These are phyloP conservation scores for Brassica rapa DNA, from an alignment of 345 rosid genomes.

Conservation along the genomic window DNA sequence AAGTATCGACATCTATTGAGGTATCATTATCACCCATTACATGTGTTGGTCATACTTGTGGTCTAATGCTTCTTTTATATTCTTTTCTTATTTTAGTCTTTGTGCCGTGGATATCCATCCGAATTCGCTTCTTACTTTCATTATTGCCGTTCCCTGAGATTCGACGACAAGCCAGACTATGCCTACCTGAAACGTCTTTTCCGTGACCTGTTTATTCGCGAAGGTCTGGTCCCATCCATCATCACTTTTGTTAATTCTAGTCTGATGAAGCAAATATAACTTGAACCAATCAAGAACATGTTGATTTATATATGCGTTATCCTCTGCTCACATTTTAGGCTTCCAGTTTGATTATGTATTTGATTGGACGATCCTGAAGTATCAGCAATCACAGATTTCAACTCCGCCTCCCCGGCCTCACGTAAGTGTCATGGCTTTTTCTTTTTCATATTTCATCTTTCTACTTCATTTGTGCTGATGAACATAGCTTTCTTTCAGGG, in stretches of 20 bases:
- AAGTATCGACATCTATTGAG: slow-evolving; percentile 87
- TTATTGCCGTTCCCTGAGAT: slow-evolving; percentile 83
- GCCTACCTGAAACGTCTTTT: slow-evolving; percentile 85
- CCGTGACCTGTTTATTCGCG: slow-evolving; percentile 88
- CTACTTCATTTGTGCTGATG: background rate
- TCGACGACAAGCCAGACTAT: slow-evolving; percentile 91
- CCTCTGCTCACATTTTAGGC: slow-evolving; percentile 48
- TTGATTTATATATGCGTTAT: slow-evolving; percentile 16
- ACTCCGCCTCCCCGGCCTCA: slow-evolving; percentile 62
- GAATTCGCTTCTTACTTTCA: slow-evolving; percentile 93
- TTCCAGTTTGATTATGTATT: slow-evolving; percentile 89
- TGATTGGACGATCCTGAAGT: slow-evolving; percentile 94
- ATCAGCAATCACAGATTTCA: slow-evolving; percentile 76
- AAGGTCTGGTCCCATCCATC: slow-evolving; percentile 54
- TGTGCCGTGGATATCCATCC: slow-evolving; percentile 86
- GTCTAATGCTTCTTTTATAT: background rate
- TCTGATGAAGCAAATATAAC: background rate
- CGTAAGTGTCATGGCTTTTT: slow-evolving; percentile 46
- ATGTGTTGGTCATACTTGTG: slow-evolving; percentile 4
- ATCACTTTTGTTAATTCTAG: slow-evolving; percentile 14
- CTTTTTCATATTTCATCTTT: background rate
- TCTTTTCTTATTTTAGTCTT: slow-evolving; percentile 45
- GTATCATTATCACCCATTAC: slow-evolving; percentile 40
- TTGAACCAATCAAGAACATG: slow-evolving; percentile 17
- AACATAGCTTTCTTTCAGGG: slow-evolving; percentile 47